A percentile compares a stretch with the other conserved stretches of the same genome.
Evolutionary conservation across 2,329 filamentous ascomycete genomes (phyloP).

Genomic region (Pleurostoma richardsiae): DNA sequence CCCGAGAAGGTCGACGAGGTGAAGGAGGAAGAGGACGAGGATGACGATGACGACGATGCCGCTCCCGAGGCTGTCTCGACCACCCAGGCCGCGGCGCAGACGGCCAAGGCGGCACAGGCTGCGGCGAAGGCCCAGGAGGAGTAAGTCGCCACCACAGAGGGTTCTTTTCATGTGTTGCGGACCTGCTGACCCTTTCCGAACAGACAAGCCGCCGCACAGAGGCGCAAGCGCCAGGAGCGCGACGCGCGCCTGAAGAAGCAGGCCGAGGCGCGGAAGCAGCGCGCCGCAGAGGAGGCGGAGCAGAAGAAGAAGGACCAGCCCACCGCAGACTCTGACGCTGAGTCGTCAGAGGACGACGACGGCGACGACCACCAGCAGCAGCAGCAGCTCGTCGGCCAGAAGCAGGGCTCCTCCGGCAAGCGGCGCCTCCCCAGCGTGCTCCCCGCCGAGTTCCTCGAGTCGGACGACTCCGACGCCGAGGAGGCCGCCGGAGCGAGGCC

Average conservation of each 20-base stretch:
- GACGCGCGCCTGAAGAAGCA: constrained; percentile 51
- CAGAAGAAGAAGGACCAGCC: constrained; percentile 18
- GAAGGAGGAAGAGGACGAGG: constrained; percentile 24
- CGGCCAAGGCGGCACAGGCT: constrained; percentile 38
- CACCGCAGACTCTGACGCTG: constrained; percentile 12
- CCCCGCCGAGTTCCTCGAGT: constrained; percentile 50
- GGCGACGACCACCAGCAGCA: constrained; percentile 6
- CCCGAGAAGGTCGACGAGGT: constrained; percentile 6
- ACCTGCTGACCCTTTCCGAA: neutral
- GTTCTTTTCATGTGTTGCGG: neutral
- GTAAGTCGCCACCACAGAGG: constrained; percentile 28
- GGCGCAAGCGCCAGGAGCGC: constrained; percentile 50
- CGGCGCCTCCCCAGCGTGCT: constrained; percentile 37
- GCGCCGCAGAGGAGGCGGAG: constrained; percentile 4
- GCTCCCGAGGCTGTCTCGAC: constrained; percentile 57
- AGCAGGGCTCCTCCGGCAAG: constrained; percentile 22
- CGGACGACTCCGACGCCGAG: constrained; percentile 37
- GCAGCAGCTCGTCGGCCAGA: constrained; percentile 13
- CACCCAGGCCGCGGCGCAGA: constrained; percentile 37
- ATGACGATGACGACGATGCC: constrained; percentile 45
- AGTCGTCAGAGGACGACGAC: constrained; percentile 10
- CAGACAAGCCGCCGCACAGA: constrained; percentile 45
- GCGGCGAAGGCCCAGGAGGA: constrained; percentile 45
- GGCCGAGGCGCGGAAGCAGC: constrained; percentile 42
- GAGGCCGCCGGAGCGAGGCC: constrained; percentile 19